Percentiles rank a stretch among this genome's conserved stretches.
phyloP scores from a whole-genome alignment of 345 rosid species.

The Erucastrum elatum region DNA sequence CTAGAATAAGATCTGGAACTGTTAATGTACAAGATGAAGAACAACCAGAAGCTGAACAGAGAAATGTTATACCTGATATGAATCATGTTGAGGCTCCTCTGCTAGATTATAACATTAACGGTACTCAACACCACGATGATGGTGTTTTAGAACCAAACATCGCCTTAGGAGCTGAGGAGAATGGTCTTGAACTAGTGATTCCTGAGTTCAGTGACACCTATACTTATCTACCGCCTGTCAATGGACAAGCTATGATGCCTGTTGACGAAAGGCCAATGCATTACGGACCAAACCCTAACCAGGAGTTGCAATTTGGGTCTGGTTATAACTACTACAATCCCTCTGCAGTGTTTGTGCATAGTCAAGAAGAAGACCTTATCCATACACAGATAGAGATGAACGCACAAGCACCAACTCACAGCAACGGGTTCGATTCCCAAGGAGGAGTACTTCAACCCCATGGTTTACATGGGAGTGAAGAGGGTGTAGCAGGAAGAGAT shows the following conservation, averaged over 20 bases:
- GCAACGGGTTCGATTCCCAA: constrained; percentile 41
- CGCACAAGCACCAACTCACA: constrained; percentile 32
- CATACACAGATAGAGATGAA: constrained; percentile 47
- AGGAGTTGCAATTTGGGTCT: constrained; percentile 48
- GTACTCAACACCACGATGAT: constrained; percentile 39
- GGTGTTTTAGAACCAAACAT: constrained; percentile 39
- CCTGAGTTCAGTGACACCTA: constrained; percentile 51
- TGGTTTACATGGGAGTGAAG: constrained; percentile 37
- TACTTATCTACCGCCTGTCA: constrained; percentile 48
- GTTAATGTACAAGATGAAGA: constrained; percentile 44
- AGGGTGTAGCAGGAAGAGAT: constrained; percentile 42
- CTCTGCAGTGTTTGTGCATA: constrained; percentile 47
- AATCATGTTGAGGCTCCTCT: constrained; percentile 47
- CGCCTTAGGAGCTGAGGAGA: constrained; percentile 43
- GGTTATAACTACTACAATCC: constrained; percentile 51
- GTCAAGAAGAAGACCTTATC: constrained; percentile 40
- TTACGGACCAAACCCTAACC: constrained; percentile 49
- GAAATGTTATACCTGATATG: constrained; percentile 58
- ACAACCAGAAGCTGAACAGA: constrained; percentile 40
- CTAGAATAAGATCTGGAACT: constrained; percentile 37
- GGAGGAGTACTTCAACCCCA: constrained; percentile 41
- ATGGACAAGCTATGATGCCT: constrained; percentile 51
- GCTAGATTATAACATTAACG: constrained; percentile 47
- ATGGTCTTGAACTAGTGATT: constrained; percentile 40
- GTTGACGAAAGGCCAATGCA: constrained; percentile 60